Percentiles rank a stretch among this genome's conserved stretches.
phyloP scores from a whole-genome alignment of 192 early-diverging fungal species.

The Coemansia sp. region DNA sequence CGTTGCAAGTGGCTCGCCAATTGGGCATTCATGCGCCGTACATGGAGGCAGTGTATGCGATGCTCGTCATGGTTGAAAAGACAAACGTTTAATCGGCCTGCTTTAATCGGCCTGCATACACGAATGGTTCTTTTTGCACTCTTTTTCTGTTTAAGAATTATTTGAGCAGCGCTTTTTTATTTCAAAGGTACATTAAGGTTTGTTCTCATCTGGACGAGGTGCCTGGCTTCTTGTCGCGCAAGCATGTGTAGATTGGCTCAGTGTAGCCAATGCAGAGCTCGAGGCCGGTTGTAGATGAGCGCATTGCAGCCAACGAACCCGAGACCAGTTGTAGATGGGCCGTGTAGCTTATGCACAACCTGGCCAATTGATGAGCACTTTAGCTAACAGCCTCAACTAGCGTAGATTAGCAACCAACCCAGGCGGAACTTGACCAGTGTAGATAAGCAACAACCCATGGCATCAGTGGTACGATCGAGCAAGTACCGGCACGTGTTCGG shows the following conservation, averaged over 20 bases:
- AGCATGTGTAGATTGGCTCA: too few species aligned
- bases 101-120: too few species aligned
- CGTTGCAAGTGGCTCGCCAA: conserved; percentile 48
- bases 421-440: neutral
- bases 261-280: too few species aligned
- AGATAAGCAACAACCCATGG: conserved; percentile 51
- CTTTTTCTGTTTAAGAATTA: neutral
- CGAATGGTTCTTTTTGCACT: neutral
- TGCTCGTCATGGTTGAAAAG: conserved; percentile 53
- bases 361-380: neutral
- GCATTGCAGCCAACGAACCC: too few species aligned
- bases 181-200: neutral
- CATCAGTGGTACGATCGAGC: conserved; percentile 77
- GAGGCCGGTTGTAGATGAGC: too few species aligned
- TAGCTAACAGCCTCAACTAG: neutral
- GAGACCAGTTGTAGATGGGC: too few species aligned
- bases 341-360: too few species aligned
- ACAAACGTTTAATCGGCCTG: neutral
- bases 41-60: conserved; percentile 55
- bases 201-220: too few species aligned
- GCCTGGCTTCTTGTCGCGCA: too few species aligned
- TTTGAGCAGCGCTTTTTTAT: neutral
- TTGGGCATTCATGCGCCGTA: conserved; percentile 48
- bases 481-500: conserved; percentile 96
- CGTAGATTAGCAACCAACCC: neutral